Evolutionary conservation across 208 protist genomes (phyloP), one percentile per base, ranked within the genome.

Genomic region (Leptomonas seymouri): DNA sequence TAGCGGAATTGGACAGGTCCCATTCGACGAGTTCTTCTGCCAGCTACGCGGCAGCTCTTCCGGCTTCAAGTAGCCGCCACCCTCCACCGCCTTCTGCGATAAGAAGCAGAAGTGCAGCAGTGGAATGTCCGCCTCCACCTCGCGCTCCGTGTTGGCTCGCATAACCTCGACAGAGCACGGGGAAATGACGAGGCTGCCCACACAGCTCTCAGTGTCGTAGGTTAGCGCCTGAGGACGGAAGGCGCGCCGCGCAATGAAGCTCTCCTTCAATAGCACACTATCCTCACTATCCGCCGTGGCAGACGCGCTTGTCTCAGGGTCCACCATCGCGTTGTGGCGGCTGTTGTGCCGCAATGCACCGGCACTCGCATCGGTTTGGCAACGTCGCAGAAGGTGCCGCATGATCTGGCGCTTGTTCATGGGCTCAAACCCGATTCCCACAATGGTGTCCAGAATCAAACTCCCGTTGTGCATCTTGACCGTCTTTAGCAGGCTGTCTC

Each of bases 91-190:
- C 14, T 57, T 57, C 12, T 49, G 64, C 16, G 76, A 81, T 20
- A 84, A 67, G 53, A 91, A 88, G 20, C 67, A 48, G 48, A 88
- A 88, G 58, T 79, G 80, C 25, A 91, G 59, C 16, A 91, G 60
- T 34, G 82, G 81, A 12, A 91, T 75, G 61, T 84, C 50, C 39
- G 74, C 62, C 73, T 87, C 82, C 23, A 91, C 73, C 48, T 86
- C 74, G 3, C 82, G 79, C 25, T 56, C 44, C n/a, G 69, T 68
- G 39, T 56, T 62, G 25, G 36, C 61, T 25, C 49, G 48, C 23
- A 63, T 66, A 4, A 46, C 56, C 36, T 81, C 76, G 25, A 60
- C 28, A 0, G 60, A 23, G 45, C 49, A 62, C 15, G 74, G 72
- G 25, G 78, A 73, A 30, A 80, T 28, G 6, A 79, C 56, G 48